phyloP scores from a whole-genome alignment of 495 filamentous ascomycete species.

The Extremus antarcticus region DNA sequence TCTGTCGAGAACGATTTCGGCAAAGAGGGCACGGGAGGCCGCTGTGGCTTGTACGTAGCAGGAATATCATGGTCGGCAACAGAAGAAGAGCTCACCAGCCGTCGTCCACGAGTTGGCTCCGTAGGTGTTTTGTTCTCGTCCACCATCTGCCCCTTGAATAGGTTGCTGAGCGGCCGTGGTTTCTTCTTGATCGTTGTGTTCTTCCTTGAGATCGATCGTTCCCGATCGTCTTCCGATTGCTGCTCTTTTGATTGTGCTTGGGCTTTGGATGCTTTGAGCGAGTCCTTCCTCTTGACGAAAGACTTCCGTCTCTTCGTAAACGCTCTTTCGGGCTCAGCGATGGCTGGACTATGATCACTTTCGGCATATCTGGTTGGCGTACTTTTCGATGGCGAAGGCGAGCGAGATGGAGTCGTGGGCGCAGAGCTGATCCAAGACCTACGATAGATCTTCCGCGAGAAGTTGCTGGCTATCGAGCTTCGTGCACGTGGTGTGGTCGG shows the following conservation, averaged over 20 bases:
- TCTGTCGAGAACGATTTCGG: constrained; percentile 50
- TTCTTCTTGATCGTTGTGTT: constrained; percentile 6
- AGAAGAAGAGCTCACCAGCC: not conserved
- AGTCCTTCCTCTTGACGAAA: constrained; percentile 5
- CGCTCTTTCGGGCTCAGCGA: constrained; percentile 2
- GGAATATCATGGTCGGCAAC: not conserved
- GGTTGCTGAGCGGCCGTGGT: not conserved
- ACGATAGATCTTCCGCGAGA: constrained; percentile 7
- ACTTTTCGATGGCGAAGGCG: constrained; percentile 12
- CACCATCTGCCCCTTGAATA: not conserved
- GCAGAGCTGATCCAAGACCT: constrained; percentile 6
- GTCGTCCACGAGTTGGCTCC: not conserved
- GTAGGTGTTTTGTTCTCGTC: constrained; percentile 3
- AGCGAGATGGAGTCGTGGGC: constrained; percentile 6
- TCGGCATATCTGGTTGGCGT: not conserved
- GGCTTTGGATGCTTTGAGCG: not conserved
- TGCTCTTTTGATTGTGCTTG: not conserved
- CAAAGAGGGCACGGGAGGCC: constrained; percentile 36
- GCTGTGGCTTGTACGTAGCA: not conserved
- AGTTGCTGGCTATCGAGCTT: constrained; percentile 10
- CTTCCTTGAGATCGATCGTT: not conserved
- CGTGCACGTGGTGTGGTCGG: constrained; percentile 9
- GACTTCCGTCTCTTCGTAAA: constrained; percentile 6
- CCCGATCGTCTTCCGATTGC: not conserved
- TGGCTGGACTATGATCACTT: not conserved